Percentiles rank a stretch among this genome's conserved stretches.
phyloP scores from a whole-genome alignment of 345 rosid genomes.

The Triadica sebifera region DNA sequence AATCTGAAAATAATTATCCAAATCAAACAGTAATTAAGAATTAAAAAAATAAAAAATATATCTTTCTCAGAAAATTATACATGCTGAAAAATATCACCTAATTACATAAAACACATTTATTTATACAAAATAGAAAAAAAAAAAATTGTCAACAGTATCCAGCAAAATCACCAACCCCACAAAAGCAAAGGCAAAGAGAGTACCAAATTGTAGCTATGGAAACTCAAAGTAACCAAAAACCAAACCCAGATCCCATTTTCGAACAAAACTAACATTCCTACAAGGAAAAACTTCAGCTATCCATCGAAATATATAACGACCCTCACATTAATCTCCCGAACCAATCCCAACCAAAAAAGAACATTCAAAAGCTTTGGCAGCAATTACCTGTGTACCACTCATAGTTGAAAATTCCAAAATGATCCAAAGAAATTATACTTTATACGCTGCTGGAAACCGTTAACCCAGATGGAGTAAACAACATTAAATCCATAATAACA shows the following conservation, averaged over 20 bases:
- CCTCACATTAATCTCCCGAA: conserved; percentile 18
- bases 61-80: conserved; percentile 2
- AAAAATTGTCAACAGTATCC: neutral
- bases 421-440: conserved; percentile 25
- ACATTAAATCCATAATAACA: conserved; percentile 26
- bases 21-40: neutral
- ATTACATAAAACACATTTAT: neutral
- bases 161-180: neutral
- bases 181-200: neutral
- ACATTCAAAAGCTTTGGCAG: conserved; percentile 1
- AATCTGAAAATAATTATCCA: too few species aligned
- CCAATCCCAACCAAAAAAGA: conserved; percentile 13
- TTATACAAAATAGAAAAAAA: neutral
- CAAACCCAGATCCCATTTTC: conserved; percentile 37
- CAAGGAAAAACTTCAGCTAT: neutral
- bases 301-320: neutral
- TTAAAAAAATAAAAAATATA: neutral
- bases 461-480: conserved; percentile 11
- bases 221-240: neutral
- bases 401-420: conserved; percentile 27
- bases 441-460: conserved; percentile 10
- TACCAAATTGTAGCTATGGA: neutral
- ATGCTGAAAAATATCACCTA: neutral
- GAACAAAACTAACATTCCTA: conserved; percentile 4
- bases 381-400: neutral